Base-by-base conservation (phyloP, 2,329 filamentous ascomycete genomes). In the Uncinocarpus reesii region DNA sequence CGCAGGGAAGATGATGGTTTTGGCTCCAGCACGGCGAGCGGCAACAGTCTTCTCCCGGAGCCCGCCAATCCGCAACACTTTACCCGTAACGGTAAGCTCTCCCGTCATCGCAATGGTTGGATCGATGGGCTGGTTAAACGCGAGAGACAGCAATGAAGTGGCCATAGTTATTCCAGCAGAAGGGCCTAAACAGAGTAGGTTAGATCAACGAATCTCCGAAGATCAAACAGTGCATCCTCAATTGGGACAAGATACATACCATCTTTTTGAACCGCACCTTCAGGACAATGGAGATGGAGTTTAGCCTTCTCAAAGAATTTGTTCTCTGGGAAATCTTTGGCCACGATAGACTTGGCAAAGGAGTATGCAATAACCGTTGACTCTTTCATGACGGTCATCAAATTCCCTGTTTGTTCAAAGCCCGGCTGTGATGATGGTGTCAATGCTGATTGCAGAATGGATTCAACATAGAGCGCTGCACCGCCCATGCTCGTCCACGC, bases 401-500 rank as follows among this genome's bases (percentile, higher is more conserved):
- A 76, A 62, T 96, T 96, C 51, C 92, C 92, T 0, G 92, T 98
- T 52, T 89, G 88, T 61, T 95, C 86, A 36, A 98, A 74, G 15
- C 84, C 79, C 5, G 90, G 84, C 15, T 83, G 77, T 21, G 86
- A 90, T 50, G 77, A 76, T 23, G 81, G 75, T 8, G 80, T 80
- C 41, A 96, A 76, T 0, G 85, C 80, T 52, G 81, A 84, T 64
- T 98, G 89, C 44, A 98, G 72, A 53, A 98, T 96, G 1, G 89
- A 93, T 69, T 98, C 92, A 50, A 98, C 86, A 67, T 98, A 98
- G 64, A 98, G 81, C 44, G 92, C 92, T 3, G 92, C 87, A 51
- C 92, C 92, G 52, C 92, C 92, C 79, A 98, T 87, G 62, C 88
- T 86, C 6, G 93, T 98, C 92, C 92, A 98, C 6, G 92, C 92